Evolutionary conservation across 495 filamentous ascomycete genomes (phyloP).

Genomic region (Annulohypoxylon nitens): DNA sequence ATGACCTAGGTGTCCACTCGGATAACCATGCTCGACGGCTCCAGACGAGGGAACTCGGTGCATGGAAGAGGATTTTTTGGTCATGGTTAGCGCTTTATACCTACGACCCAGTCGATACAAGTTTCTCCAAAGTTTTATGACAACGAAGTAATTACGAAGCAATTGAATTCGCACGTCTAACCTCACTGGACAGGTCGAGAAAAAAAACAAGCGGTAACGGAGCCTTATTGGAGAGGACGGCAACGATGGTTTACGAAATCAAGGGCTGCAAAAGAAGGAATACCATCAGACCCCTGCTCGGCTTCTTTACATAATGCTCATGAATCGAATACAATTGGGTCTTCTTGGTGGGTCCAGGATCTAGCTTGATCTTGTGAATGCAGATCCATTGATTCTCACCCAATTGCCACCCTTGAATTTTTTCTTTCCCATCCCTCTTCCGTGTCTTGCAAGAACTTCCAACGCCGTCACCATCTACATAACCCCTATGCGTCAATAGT

Average conservation of each 20-base stretch:
- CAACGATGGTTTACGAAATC: slow-evolving; percentile 8
- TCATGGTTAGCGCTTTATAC: slow-evolving; percentile 34
- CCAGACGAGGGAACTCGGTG: slow-evolving; percentile 51
- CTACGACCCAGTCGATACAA: slow-evolving; percentile 7
- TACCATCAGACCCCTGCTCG: slow-evolving; percentile 26
- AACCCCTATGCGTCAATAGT: neutral
- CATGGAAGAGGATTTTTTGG: slow-evolving; percentile 41
- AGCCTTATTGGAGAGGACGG: neutral
- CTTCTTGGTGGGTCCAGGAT: slow-evolving; percentile 39
- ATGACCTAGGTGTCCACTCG: slow-evolving; percentile 78
- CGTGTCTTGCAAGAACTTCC: neutral
- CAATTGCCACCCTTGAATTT: slow-evolving; percentile 9
- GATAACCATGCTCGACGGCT: slow-evolving; percentile 64
- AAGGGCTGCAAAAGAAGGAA: slow-evolving; percentile 28
- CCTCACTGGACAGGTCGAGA: neutral
- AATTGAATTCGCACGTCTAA: slow-evolving; percentile 19
- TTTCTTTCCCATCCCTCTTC: neutral
- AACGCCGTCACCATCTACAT: neutral
- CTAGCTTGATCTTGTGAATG: slow-evolving; percentile 39
- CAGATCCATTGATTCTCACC: slow-evolving; percentile 21
- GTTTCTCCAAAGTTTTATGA: neutral
- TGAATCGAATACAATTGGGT: slow-evolving; percentile 27
- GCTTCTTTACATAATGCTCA: slow-evolving; percentile 26
- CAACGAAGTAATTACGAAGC: neutral
- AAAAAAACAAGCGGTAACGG: slow-evolving; percentile 22